phyloP scores from a whole-genome alignment of 140 eudicot species.

The Erigeron philadelphicus region DNA sequence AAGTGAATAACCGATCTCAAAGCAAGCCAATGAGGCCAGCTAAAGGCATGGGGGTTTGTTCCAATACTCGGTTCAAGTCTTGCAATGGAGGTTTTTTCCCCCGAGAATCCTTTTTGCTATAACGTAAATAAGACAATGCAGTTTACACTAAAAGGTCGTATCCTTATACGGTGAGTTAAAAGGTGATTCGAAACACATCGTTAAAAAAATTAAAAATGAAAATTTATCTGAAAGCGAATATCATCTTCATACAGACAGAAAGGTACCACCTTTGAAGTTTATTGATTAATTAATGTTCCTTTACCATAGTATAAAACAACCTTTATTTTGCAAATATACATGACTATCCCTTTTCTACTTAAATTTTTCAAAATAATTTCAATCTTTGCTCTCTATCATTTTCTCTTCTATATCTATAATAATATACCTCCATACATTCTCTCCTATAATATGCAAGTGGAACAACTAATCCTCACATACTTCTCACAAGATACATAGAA shows the following conservation, averaged over 20 bases:
- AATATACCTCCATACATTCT: conserved; percentile 23
- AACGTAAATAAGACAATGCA: no score
- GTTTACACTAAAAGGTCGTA: no score
- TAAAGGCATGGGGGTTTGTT: no score
- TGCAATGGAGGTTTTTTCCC: no score
- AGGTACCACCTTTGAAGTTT: conserved; percentile 9
- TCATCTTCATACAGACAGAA: neutral
- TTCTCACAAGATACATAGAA: conserved; percentile 24
- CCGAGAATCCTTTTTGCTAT: no score
- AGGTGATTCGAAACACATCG: no score
- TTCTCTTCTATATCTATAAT: conserved; percentile 30
- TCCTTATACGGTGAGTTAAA: no score
- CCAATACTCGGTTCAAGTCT: no score
- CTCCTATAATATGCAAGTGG: conserved; percentile 19
- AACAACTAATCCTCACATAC: conserved; percentile 30
- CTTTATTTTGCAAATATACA: conserved; percentile 31
- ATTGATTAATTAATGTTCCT: conserved; percentile 8
- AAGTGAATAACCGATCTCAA: no score
- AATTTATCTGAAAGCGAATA: neutral
- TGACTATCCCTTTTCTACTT: conserved; percentile 24
- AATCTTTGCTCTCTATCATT: conserved; percentile 31
- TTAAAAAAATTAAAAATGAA: no score
- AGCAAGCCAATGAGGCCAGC: no score
- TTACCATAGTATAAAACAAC: conserved; percentile 19
- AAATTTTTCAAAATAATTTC: conserved; percentile 22